Base-by-base conservation (phyloP, 805 yeast genomes). In the Scheffersomyces stipitis region DNA sequence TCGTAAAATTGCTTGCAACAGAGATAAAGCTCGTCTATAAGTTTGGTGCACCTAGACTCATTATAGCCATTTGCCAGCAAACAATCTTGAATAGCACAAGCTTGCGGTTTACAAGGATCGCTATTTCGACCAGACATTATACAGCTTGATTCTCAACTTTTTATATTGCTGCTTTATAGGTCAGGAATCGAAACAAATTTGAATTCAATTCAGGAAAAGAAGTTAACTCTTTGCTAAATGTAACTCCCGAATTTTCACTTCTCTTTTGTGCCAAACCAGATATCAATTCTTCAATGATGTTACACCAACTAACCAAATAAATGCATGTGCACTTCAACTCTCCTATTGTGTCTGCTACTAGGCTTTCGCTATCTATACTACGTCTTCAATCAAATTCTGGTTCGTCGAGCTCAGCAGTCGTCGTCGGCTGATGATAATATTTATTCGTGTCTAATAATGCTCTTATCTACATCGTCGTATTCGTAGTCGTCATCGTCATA, bases 41-140 rank as follows among this genome's bases (percentile, higher is more conserved):
- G 62, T 40, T 71, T 68, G 6, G 86, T 74, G 56, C 97, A 89
- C 49, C 76, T 80, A 5, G 85, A 57, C 54, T 90, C 96, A 56
- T 86, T 73, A 61, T 80, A 89, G 27, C 76, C 72, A 46, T 73
- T 72, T 17, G 62, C 54, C 35, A 75, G 73, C 7, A 89, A 63
- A 53, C 97, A 89, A 47, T 82, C 84, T 58, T 86, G 95, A 27
- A 87, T 87, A 3, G 80, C 81, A 63, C 96, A 87, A 2, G 96
- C 96, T 45, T 82, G 73, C 4, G 84, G 73, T 53, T 85, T 85
- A 60, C 96, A 87, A 2, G 84, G 76, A 37, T 69, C 73, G 10
- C 24, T 27, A 28, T 15, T 34, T 9, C 16, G 23, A 30, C 33
- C 37, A 3, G 37, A 34, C 14, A 17, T 15, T 15, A n/a, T 18